phyloP scores from a whole-genome alignment of 345 rosid genomes.

The Populus ilicifolia region DNA sequence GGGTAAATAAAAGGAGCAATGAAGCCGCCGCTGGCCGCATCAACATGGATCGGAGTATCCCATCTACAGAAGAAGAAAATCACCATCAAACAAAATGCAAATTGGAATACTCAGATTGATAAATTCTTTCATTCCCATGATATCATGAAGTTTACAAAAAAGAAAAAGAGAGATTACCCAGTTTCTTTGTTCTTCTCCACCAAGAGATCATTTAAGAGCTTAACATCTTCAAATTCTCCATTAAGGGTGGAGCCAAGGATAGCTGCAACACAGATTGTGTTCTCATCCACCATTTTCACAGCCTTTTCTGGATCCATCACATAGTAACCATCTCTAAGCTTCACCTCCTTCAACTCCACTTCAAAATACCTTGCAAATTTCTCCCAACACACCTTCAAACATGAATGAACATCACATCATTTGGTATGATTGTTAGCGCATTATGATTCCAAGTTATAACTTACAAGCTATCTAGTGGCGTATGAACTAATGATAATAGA shows the following conservation, averaged over 20 bases:
- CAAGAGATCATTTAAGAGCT: constrained; percentile 22
- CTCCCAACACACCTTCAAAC: constrained; percentile 26
- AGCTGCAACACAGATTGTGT: constrained; percentile 33
- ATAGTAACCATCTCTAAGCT: constrained; percentile 26
- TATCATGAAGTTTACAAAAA: neutral
- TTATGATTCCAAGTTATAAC: neutral
- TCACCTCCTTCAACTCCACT: constrained; percentile 31
- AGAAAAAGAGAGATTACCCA: constrained; percentile 3
- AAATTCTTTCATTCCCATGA: too few relatives aligned
- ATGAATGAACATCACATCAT: neutral
- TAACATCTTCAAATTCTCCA: constrained; percentile 33
- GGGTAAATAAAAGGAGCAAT: constrained; percentile 26
- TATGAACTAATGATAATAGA: neutral
- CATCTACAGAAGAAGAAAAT: constrained; percentile 6
- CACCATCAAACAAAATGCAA: neutral
- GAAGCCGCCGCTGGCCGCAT: constrained; percentile 31
- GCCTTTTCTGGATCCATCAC: constrained; percentile 30
- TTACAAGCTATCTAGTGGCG: too few relatives aligned
- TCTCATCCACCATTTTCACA: constrained; percentile 29
- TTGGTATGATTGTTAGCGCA: neutral
- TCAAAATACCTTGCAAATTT: constrained; percentile 30
- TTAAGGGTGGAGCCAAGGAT: constrained; percentile 32
- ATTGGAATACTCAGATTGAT: too few relatives aligned
- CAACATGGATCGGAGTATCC: constrained; percentile 29
- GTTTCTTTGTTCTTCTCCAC: constrained; percentile 23